These are phyloP conservation scores for Neurospora sp. DNA, from an alignment of 495 filamentous ascomycete species.

Conservation along the genomic window DNA sequence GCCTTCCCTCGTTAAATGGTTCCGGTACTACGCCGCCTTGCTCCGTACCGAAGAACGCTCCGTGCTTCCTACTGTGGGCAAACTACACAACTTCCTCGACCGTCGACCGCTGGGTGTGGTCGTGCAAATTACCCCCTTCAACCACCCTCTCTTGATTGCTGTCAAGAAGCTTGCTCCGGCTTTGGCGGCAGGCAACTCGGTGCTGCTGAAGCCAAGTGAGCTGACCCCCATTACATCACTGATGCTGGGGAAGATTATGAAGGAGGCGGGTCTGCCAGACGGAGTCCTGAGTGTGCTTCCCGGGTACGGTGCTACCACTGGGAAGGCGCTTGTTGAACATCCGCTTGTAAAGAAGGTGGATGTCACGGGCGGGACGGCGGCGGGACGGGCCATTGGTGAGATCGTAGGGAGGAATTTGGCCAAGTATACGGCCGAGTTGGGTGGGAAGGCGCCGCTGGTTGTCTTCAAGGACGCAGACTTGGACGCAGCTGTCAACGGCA, in stretches of 20 bases:
- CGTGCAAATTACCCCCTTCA: slow-evolving; percentile 55
- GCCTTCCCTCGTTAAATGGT: slow-evolving; percentile 50
- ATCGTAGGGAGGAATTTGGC: slow-evolving; percentile 42
- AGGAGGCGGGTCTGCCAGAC: slow-evolving; percentile 44
- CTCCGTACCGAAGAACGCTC: slow-evolving; percentile 50
- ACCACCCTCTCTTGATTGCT: slow-evolving; percentile 54
- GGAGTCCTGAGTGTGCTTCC: slow-evolving; percentile 49
- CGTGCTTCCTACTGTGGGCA: slow-evolving; percentile 49
- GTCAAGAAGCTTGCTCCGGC: slow-evolving; percentile 53
- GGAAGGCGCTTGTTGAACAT: slow-evolving; percentile 43
- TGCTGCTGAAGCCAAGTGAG: slow-evolving; percentile 54
- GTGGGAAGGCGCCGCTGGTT: slow-evolving; percentile 50
- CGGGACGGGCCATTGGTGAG: slow-evolving; percentile 35
- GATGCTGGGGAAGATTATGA: slow-evolving; percentile 38
- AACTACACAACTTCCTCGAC: slow-evolving; percentile 51
- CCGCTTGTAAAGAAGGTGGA: slow-evolving; percentile 49
- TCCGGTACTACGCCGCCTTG: slow-evolving; percentile 52
- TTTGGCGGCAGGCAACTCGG: slow-evolving; percentile 51
- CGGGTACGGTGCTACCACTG: slow-evolving; percentile 44
- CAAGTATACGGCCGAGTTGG: slow-evolving; percentile 48
- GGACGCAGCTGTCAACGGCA: slow-evolving; percentile 43
- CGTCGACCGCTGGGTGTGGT: slow-evolving; percentile 53
- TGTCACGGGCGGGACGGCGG: slow-evolving; percentile 46
- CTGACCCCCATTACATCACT: slow-evolving; percentile 49
- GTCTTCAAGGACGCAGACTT: slow-evolving; percentile 44